Evolutionary conservation across 1,284 basidiomycete species (phyloP), one percentile per base, ranked within the genome.

Genomic region (Austroboletus niveus): DNA sequence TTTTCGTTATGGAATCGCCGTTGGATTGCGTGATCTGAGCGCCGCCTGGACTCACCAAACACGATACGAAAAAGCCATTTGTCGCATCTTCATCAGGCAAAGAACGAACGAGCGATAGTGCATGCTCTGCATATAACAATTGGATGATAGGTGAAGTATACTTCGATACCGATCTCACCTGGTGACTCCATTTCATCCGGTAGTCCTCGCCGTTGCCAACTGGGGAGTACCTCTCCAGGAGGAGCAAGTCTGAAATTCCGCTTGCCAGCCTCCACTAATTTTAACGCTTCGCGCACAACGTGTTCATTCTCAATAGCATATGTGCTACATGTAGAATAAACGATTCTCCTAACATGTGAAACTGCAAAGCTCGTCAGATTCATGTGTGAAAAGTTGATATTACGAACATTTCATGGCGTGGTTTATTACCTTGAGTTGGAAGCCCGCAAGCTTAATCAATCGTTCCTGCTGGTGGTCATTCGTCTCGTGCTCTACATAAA

Each of bases 301-400:
- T 78, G 75, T 60, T 99, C 97, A 71, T 99, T 96, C 67, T 99
- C 97, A 45, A 81, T 80, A 8, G 87, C 81, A 69, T 99, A 89
- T 43, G 98, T 78, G 54, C 93, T 96, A 70, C 96, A 98, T 11
- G 96, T 99, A 20, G 94, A 98, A 71, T 99, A 99, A 15, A 95
- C 94, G 53, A 98, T 90, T 58, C 82, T 85, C 48, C 77, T 80
- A 62, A 92, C 90, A 75, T 65, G 66, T 10, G 79, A 78, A 62
- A 84, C 81, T 84, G 40, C 41, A 40, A 10, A 67, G 55, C 34
- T n/a, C 43, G 30, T 39, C 24, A 34, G 51, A 52, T 40, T 44
- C 41, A 60, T 45, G 53, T 48, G 11, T 8, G 24, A 45, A 55
- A 49, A 45, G 55, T 15, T 30, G 64, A 79, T 65, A 65, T 20